A percentile compares a stretch with the other conserved stretches of the same genome.
phyloP scores from a whole-genome alignment of 805 yeast genomes.

The Torulaspora gathmanii region DNA sequence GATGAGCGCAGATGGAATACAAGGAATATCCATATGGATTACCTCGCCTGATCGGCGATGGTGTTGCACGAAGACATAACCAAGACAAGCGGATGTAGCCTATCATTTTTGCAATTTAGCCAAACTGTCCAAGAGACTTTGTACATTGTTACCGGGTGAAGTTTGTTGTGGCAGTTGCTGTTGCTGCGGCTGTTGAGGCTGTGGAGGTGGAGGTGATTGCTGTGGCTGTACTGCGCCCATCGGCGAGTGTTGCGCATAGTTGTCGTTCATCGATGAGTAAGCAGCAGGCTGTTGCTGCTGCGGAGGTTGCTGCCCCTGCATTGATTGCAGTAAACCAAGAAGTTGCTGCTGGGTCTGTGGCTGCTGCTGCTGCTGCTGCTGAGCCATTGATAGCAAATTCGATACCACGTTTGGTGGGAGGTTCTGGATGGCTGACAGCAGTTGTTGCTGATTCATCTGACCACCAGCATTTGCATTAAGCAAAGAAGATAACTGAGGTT shows the following conservation, averaged over 20 bases:
- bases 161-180: conserved; percentile 23
- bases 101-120: conserved; percentile 36
- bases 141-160: conserved; percentile 34
- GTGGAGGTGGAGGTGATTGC: conserved; percentile 8
- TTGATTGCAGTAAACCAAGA: conserved; percentile 33
- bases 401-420: conserved; percentile 36
- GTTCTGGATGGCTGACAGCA: conserved; percentile 34
- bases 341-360: conserved; percentile 29
- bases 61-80: conserved; percentile 2
- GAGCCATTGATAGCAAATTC: conserved; percentile 31
- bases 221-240: conserved; percentile 14
- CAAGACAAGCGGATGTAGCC: conserved; percentile 10
- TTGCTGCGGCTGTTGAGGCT: conserved; percentile 13
- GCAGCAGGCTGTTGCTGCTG: conserved; percentile 22
- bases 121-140: conserved; percentile 38
- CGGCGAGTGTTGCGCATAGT: conserved; percentile 13
- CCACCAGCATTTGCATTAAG: conserved; percentile 22
- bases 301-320: conserved; percentile 31
- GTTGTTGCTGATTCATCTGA: conserved; percentile 32
- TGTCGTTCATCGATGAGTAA: conserved; percentile 16
- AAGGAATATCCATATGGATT: background rate
- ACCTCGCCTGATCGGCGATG: background rate
- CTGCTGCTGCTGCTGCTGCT: conserved; percentile 34
- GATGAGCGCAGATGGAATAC: background rate
- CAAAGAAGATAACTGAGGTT: conserved; percentile 27